Base-by-base conservation (phyloP, 2,329 filamentous ascomycete genomes). In the Orbilia ellipsospora region DNA sequence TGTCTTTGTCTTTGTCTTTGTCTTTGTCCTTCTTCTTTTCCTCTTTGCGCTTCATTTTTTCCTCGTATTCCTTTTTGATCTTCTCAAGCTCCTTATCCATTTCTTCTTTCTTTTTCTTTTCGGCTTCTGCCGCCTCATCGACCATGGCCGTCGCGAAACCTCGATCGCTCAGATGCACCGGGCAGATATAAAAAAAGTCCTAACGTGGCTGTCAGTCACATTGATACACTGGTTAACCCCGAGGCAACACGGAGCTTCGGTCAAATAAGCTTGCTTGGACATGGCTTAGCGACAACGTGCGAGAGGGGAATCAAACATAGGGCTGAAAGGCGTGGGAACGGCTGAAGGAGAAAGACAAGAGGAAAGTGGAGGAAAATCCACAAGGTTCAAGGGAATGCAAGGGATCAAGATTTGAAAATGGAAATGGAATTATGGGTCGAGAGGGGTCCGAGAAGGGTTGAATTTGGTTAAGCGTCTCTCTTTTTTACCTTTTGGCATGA, bases 151-250 rank as follows among this genome's bases (percentile, higher is more conserved):
- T 86, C 80, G 92, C 94, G 82, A 97, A 98, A 48, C 90, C 88
- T 36, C 85, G 86, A 80, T 98, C 95, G 80, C 91, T 92, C 7
- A 98, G 84, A 82, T 99, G 95, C 36, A 87, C 85, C 4, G 89
- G 86, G 80, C 95, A 99, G 52, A 96, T 88, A 81, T 96, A 97
- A 84, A 99, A 98, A 83, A 93, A 96, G 81, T 97, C 93, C 88
- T 90, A 56, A 59, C 42, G 50, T 50, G 62, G 13, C 54, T 31
- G 56, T 74, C 70, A 74, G 63, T 66, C 51, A 63, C 36, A 59
- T 52, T 59, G 64, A 63, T 16, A 28, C 28, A 48, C 42, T 54
- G 62, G 16, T 55, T 40, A 44, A 23, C 13, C 20, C 6, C 55
- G 70, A 62, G 45, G 31, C 26, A 51, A 62, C 59, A 60, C 55